These are phyloP conservation scores for Escallonia rubra DNA, from an alignment of 129 eudicot genomes.

Conservation along the genomic window DNA sequence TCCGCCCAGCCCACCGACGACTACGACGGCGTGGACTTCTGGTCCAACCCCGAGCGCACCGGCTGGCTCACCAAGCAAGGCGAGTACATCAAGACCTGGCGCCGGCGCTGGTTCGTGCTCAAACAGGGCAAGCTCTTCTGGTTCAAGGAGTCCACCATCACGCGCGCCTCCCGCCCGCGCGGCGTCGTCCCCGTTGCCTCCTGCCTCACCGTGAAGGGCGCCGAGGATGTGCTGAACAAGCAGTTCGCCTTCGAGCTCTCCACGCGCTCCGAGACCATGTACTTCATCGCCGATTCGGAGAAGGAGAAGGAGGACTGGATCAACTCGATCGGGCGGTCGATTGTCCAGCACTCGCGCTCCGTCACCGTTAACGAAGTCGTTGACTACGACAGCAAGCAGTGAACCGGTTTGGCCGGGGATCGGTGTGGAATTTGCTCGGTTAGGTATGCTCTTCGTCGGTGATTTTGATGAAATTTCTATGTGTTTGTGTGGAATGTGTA, in stretches of 20 bases:
- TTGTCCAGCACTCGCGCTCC: constrained; percentile 56
- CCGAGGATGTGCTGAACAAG: constrained; percentile 32
- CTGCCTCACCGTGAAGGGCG: constrained; percentile 52
- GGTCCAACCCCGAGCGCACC: constrained; percentile 34
- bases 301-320: constrained; percentile 75
- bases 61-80: constrained; percentile 54
- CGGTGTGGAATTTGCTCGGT: neutral
- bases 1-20: constrained; percentile 12
- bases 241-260: constrained; percentile 35
- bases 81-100: constrained; percentile 48
- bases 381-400: constrained; percentile 11
- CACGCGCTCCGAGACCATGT: constrained; percentile 45
- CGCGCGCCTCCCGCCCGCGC: constrained; percentile 20
- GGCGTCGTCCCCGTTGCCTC: constrained; percentile 39
- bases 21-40: constrained; percentile 25
- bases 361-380: constrained; percentile 45
- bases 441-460: neutral
- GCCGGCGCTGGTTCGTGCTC: constrained; percentile 40
- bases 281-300: constrained; percentile 58
- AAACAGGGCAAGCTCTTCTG: constrained; percentile 43
- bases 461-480: neutral
- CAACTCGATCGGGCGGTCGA: constrained; percentile 54
- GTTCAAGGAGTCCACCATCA: constrained; percentile 33
- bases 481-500: neutral
- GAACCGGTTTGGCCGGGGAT: neutral